Evolutionary conservation across 23 red algal genomes (phyloP), one percentile per base, ranked within the genome.

Genomic region (Gracilaria caudata): DNA sequence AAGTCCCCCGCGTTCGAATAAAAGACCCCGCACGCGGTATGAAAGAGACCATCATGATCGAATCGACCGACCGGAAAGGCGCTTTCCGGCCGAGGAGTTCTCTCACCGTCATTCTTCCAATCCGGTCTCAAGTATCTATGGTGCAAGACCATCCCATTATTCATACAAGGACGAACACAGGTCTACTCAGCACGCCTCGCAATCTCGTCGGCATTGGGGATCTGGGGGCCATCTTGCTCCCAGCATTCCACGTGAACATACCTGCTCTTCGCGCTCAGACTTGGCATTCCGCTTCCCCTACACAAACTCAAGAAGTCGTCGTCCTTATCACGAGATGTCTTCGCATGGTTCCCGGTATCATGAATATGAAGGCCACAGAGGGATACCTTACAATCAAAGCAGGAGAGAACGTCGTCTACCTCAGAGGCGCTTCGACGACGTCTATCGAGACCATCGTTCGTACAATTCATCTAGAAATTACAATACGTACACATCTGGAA

Each of bases 401-500:
- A 38, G 20, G 47, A 2, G 70, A 75, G 70, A 75, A 28, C 37
- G 26, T 46, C 8, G 25, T 17, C 24, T 47, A 4, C 70, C 39
- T 49, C 70, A 19, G 3, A 10, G 70, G 24, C 70, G 70, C 21
- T 75, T 25, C 35, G 43, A 75, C 17, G 33, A 28, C 35, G 38
- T 39, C 5, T 45, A 75, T 40, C 70, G 70, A 75, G 70, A 73
- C 36, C 16, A 24, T 63, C 58, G 12, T 30, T 5, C 21, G 61
- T 25, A 37, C 12, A 16, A 25, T 7, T 0, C 70, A 24, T 75
- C 70, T 0, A 75, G 19, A 36, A 38, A 4, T 7, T 75, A 75
- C 19, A 45, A 20, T 75, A 13, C 70, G 19, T 46, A 32, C 33
- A 19, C 66, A 47, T 75, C 70, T 24, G 70, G 70, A 49, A 75